These are phyloP conservation scores for Neurospora sp. DNA, from an alignment of 495 filamentous ascomycete genomes.

Conservation along the genomic window DNA sequence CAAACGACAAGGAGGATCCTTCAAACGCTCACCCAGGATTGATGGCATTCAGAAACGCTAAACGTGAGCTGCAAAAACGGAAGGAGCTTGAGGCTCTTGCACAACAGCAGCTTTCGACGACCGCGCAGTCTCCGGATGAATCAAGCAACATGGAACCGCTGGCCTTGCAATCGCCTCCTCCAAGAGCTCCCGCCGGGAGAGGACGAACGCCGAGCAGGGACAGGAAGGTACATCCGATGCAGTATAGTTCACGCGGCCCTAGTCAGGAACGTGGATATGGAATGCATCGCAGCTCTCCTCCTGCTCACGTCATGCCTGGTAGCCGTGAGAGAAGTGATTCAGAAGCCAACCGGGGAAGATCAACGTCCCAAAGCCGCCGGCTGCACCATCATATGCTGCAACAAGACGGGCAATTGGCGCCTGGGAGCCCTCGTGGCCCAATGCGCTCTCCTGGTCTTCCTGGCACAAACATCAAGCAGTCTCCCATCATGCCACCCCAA, in stretches of 20 bases:
- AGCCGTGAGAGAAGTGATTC: slow-evolving; percentile 54
- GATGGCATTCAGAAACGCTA: slow-evolving; percentile 41
- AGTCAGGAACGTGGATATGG: slow-evolving; percentile 25
- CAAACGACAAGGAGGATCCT: slow-evolving; percentile 19
- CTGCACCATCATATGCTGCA: slow-evolving; percentile 32
- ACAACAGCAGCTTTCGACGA: slow-evolving; percentile 20
- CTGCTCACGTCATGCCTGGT: slow-evolving; percentile 18
- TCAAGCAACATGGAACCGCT: slow-evolving; percentile 8
- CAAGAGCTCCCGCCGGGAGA: slow-evolving; percentile 19
- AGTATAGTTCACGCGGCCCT: slow-evolving; percentile 29
- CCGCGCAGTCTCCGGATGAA: slow-evolving; percentile 10
- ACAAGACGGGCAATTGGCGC: slow-evolving; percentile 31
- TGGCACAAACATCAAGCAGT: slow-evolving; percentile 34
- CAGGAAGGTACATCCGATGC: slow-evolving; percentile 31
- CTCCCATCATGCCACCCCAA: slow-evolving; percentile 37
- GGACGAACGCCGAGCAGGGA: slow-evolving; percentile 37
- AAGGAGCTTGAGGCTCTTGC: slow-evolving; percentile 36
- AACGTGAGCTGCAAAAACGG: slow-evolving; percentile 40
- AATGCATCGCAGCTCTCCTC: slow-evolving; percentile 12
- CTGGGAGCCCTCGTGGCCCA: slow-evolving; percentile 18
- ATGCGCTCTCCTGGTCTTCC: slow-evolving; percentile 36
- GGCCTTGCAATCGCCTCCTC: slow-evolving; percentile 18
- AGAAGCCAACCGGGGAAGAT: slow-evolving; percentile 41
- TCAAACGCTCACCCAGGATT: slow-evolving; percentile 31
- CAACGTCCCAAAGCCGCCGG: slow-evolving; percentile 38